A percentile compares a stretch with the other conserved stretches of the same genome.
Evolutionary conservation across 352 stramenopile species (phyloP).

Genomic region (Pythium vanterpoolii): DNA sequence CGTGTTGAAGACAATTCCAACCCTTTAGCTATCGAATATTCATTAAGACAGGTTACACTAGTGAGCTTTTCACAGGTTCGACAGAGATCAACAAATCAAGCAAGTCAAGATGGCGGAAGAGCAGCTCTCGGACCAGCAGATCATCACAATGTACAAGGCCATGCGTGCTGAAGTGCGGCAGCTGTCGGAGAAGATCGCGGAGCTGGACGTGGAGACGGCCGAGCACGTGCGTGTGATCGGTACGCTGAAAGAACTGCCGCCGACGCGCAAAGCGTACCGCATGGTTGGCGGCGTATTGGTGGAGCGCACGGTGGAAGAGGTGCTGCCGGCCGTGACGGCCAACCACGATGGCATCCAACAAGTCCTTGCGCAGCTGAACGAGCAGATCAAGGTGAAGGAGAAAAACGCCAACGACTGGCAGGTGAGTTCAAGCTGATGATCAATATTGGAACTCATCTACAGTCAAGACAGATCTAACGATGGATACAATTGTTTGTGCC

Average conservation of each 20-base stretch:
- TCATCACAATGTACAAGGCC: slow-evolving; percentile 85
- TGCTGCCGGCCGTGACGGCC: slow-evolving; percentile 89
- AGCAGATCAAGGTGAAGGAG: slow-evolving; percentile 85
- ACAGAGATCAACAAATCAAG: not conserved
- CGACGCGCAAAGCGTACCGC: slow-evolving; percentile 89
- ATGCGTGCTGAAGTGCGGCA: slow-evolving; percentile 81
- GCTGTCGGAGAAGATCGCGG: slow-evolving; percentile 80
- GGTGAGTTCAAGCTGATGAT: slow-evolving; percentile 21
- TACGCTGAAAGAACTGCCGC: slow-evolving; percentile 70
- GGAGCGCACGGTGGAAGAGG: slow-evolving; percentile 94
- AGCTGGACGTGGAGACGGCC: slow-evolving; percentile 79
- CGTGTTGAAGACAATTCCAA: not conserved
- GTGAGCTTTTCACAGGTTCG: slow-evolving; percentile 4
- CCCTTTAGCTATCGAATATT: not conserved
- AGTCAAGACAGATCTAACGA: not conserved
- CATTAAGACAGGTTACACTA: not conserved
- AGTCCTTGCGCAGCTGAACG: slow-evolving; percentile 69
- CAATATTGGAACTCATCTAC: not conserved
- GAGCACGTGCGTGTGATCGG: slow-evolving; percentile 85
- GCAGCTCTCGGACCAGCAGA: slow-evolving; percentile 81
- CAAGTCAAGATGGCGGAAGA: slow-evolving; percentile 26
- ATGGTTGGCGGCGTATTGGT: slow-evolving; percentile 96
- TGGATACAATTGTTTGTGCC: not conserved
- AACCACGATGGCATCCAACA: slow-evolving; percentile 82
- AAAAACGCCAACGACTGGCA: slow-evolving; percentile 78